These are phyloP conservation scores for Parastagonospora avenae DNA, from an alignment of 2,329 filamentous ascomycete species.

Conservation along the genomic window DNA sequence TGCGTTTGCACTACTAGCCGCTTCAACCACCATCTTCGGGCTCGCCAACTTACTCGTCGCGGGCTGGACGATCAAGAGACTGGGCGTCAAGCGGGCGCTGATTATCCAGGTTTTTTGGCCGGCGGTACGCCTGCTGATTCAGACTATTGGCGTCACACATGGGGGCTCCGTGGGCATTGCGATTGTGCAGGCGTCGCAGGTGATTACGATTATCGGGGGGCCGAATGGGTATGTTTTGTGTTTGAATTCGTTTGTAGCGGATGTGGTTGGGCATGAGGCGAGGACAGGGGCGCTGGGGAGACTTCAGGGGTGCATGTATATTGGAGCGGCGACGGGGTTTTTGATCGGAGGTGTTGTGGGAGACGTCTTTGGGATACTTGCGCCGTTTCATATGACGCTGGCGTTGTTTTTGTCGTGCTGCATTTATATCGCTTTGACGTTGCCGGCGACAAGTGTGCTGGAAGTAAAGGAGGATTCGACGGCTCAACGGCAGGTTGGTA, in stretches of 20 bases:
- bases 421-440: constrained; percentile 48
- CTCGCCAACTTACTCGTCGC: constrained; percentile 71
- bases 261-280: constrained; percentile 64
- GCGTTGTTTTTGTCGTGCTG: constrained; percentile 57
- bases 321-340: constrained; percentile 69
- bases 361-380: constrained; percentile 65
- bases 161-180: constrained; percentile 68
- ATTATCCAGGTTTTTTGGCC: constrained; percentile 68
- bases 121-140: constrained; percentile 65
- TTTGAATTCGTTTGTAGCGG: constrained; percentile 70
- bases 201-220: constrained; percentile 71
- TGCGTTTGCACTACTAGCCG: constrained; percentile 68
- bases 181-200: constrained; percentile 70
- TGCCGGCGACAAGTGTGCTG: constrained; percentile 57
- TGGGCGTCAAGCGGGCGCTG: constrained; percentile 68
- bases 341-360: constrained; percentile 69
- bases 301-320: constrained; percentile 69
- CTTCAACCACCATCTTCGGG: constrained; percentile 71
- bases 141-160: constrained; percentile 67
- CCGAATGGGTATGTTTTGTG: constrained; percentile 72
- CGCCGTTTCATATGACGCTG: constrained; percentile 69
- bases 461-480: constrained; percentile 34
- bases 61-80: constrained; percentile 68
- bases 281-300: constrained; percentile 69
- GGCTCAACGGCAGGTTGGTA: constrained; percentile 38